Evolutionary conservation across 306 rosid species (phyloP), one percentile per base, ranked within the genome.

Genomic region (Pterocarpus santalinus): DNA sequence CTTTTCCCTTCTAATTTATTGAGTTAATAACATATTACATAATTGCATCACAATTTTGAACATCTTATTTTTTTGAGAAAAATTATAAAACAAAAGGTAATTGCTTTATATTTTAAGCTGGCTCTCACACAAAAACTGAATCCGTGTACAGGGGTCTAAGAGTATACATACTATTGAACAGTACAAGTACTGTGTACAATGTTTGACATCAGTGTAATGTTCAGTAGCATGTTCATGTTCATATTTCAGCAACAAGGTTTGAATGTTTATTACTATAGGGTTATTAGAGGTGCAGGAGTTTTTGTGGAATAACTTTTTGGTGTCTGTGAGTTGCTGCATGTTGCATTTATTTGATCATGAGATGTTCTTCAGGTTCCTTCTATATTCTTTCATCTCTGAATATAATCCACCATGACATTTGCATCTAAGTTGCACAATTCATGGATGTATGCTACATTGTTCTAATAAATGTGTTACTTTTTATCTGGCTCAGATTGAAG

Each of bases 401-500:
- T 69, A 55, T 64, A 38, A 41, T 63, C 75, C 49, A 52, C 65
- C 71, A 44, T 35, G 72, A 51, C 61, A 66, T 65, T 72, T 35
- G 49, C 82, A 52, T 41, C 63, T 22, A 70, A 49, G 76, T 80
- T 71, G 69, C 60, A 47, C 66, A 76, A 63, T 55, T 61, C 62
- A 77, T 76, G 60, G 44, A 75, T 83, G 15, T 56, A 61, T 68
- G 69, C 73, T 67, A 52, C 71, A 58, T 32, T 76, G 39, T 69
- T 75, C 71, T 64, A 78, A 73, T 75, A 28, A 52, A 57, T 78
- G 8, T 69, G 56, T 74, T 70, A 52, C 66, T 77, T 79, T 75
- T 70, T 85, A 60, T 70, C 58, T 88, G 78, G 71, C 80, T 75
- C 95, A 95, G 99, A 93, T 95, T 80, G 99, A 93, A 76, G 91